Base-by-base conservation (phyloP, 768 basidiomycete genomes). In the Termitomyces sp. region DNA sequence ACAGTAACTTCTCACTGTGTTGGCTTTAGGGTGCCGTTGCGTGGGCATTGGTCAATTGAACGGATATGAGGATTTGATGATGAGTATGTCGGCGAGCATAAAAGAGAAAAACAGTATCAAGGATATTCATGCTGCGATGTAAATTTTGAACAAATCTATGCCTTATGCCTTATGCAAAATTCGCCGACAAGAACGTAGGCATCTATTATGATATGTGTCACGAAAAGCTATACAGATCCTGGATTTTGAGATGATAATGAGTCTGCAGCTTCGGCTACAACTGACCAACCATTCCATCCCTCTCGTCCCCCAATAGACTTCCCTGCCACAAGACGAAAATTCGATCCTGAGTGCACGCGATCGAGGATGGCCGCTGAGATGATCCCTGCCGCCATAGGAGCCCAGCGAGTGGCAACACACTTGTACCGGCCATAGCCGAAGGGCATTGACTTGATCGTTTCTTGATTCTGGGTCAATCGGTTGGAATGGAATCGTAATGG, bases 371-470 rank as follows among this genome's bases (percentile, higher is more conserved):
- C 73, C 0, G 74, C 78, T 3, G 73, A 72, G 28, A 86, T 70
- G 2, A 83, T 58, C 0, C 72, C 83, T 3, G 76, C 79, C 1
- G 80, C 79, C 49, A 78, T 72, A 1, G 81, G 77, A 6, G 80
- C 83, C 76, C 82, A 83, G 3, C 64, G 67, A 17, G 63, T 62
- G 0, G 79, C 84, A 8, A 78, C 70, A 48, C 82, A 84, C n/a
- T 68, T 62, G 51, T 84, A 60, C 11, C 68, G 68, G 2, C 80
- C 80, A 49, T 65, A 61, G 1, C 85, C 84, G 60, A 86, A 86
- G 0, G 80, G 70, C 10, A 77, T 61, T n/a, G 34, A 34, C 61
- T 63, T 55, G 30, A 69, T 58, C 2, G 52, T 54, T 10, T 56
- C 54, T 41, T 61, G 66, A 55, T 62, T 64, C 45, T 16, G 65